A percentile compares a stretch with the other conserved stretches of the same genome.
These are phyloP conservation scores for Malus fusca DNA, from an alignment of 306 rosid genomes.

Conservation along the genomic window DNA sequence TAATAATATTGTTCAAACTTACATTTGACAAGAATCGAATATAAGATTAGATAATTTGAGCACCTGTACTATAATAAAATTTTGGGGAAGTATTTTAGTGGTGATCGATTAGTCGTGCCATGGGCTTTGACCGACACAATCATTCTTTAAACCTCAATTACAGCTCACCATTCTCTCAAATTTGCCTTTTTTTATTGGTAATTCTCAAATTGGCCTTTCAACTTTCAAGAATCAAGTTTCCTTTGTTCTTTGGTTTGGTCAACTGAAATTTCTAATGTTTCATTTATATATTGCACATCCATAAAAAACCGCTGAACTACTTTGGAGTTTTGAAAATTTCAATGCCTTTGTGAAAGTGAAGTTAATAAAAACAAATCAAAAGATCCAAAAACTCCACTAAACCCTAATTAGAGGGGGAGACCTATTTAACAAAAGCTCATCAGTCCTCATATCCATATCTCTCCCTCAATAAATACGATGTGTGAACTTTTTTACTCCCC, in stretches of 20 bases:
- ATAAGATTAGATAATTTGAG: no score
- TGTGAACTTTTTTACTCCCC: no score
- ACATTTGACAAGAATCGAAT: fast-evolving
- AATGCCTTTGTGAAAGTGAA: not conserved
- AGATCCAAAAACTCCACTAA: not conserved
- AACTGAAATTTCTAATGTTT: not conserved
- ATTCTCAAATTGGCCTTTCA: not conserved
- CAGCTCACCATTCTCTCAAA: not conserved
- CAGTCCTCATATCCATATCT: not conserved
- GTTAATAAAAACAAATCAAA: not conserved
- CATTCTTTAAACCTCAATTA: not conserved
- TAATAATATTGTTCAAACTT: no score
- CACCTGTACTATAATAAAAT: no score
- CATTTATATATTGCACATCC: not conserved
- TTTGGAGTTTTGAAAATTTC: not conserved
- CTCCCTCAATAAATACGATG: not conserved
- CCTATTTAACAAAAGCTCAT: not conserved
- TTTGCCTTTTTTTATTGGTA: not conserved
- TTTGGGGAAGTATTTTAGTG: no score
- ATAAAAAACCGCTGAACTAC: not conserved
- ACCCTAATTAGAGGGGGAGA: no score
- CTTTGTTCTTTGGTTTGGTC: not conserved
- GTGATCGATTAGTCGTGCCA: not conserved
- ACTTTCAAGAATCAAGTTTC: not conserved
- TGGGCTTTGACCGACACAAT: not conserved